These are phyloP conservation scores for Aureobasidium sp. DNA, from an alignment of 2,329 filamentous ascomycete genomes.

Conservation along the genomic window DNA sequence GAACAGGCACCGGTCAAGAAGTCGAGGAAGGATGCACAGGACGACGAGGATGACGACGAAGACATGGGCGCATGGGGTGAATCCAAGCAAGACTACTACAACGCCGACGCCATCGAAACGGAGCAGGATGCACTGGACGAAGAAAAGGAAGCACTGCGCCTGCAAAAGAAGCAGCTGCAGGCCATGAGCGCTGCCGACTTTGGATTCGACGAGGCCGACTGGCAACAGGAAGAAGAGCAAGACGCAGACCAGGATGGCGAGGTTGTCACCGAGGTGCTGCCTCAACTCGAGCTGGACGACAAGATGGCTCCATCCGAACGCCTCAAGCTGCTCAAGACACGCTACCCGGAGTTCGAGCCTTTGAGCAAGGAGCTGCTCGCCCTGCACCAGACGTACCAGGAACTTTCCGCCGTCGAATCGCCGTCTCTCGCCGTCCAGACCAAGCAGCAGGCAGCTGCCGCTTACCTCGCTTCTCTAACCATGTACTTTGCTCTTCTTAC, in stretches of 20 bases:
- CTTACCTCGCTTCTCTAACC: conserved; percentile 76
- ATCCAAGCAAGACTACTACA: conserved; percentile 84
- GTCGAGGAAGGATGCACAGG: conserved; percentile 18
- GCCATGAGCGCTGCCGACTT: conserved; percentile 90
- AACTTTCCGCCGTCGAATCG: background rate
- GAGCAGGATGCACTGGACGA: conserved; percentile 76
- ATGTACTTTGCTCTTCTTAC: conserved; percentile 96
- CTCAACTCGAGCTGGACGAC: conserved; percentile 70
- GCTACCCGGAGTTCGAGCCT: conserved; percentile 88
- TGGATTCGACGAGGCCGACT: conserved; percentile 82
- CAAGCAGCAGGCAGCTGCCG: conserved; percentile 71
- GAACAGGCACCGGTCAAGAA: conserved; percentile 24
- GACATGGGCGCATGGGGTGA: conserved; percentile 72
- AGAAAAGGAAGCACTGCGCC: conserved; percentile 75
- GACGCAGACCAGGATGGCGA: conserved; percentile 34
- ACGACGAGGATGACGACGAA: conserved; percentile 46
- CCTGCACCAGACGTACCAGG: conserved; percentile 42
- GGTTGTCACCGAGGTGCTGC: conserved; percentile 77
- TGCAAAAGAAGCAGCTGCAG: conserved; percentile 85
- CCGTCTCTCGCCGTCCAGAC: conserved; percentile 30
- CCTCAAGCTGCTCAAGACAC: conserved; percentile 62
- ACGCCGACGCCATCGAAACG: conserved; percentile 68
- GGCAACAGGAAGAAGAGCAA: conserved; percentile 49
- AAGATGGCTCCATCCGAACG: conserved; percentile 69
- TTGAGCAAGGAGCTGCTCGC: conserved; percentile 69